Percentiles rank a stretch among this genome's conserved stretches.
phyloP scores from a whole-genome alignment of 768 basidiomycete genomes.

The Pholiota conissans region DNA sequence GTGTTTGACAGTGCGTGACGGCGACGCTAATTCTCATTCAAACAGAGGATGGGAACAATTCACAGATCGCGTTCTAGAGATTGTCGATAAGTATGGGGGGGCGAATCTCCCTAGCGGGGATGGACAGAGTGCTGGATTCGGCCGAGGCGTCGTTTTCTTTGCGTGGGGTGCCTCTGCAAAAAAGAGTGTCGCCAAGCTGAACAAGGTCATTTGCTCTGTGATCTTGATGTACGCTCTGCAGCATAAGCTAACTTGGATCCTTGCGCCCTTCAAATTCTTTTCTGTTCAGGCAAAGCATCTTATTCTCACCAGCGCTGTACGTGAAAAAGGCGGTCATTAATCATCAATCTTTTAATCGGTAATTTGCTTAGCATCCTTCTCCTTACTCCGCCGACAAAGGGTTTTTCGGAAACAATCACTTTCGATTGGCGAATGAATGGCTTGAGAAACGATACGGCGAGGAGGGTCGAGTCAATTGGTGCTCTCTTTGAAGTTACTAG shows the following conservation, averaged over 20 bases:
- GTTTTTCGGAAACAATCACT: conserved; percentile 89
- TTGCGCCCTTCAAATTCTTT: neutral
- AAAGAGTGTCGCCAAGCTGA: conserved; percentile 77
- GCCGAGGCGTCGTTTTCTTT: conserved; percentile 76
- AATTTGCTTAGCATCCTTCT: conserved; percentile 92
- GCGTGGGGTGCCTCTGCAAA: conserved; percentile 90
- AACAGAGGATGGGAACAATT: conserved; percentile 91
- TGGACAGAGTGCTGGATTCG: conserved; percentile 41
- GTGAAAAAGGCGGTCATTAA: conserved; percentile 24
- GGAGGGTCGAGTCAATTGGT: conserved; percentile 76
- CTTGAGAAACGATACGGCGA: conserved; percentile 74
- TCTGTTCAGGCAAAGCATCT: conserved; percentile 69
- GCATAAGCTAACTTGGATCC: neutral
- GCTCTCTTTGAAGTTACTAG: conserved; percentile 25
- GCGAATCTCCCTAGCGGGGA: conserved; percentile 51
- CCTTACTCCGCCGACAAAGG: conserved; percentile 77
- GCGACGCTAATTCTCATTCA: conserved; percentile 76
- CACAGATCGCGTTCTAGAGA: conserved; percentile 76
- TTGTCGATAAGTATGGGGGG: conserved; percentile 76
- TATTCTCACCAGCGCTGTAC: conserved; percentile 72
- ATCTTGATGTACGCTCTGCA: neutral
- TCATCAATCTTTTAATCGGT: too few relatives aligned
- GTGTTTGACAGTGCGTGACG: conserved; percentile 83
- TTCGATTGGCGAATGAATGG: conserved; percentile 87
- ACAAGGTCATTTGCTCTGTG: conserved; percentile 49